Evolutionary conservation across 2,329 filamentous ascomycete genomes (phyloP).

Genomic region (Colletotrichum coccodes): DNA sequence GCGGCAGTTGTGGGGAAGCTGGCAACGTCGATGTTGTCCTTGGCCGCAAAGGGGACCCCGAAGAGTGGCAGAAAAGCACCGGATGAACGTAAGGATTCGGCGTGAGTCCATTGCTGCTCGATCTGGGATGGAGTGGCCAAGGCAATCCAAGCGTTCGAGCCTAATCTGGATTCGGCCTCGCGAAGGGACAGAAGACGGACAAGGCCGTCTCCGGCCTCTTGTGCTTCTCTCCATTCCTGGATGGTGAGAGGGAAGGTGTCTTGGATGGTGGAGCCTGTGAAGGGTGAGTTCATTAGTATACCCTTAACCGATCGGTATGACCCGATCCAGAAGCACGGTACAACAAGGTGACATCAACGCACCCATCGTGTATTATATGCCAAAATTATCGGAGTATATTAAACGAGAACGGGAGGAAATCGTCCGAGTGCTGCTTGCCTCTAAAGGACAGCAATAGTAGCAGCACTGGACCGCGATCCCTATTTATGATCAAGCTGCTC

Average conservation of each 20-base stretch:
- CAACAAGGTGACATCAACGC: not conserved
- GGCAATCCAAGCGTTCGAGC: constrained; percentile 44
- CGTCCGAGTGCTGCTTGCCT: not conserved
- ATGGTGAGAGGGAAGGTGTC: constrained; percentile 33
- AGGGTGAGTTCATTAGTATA: constrained; percentile 4
- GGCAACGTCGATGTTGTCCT: constrained; percentile 65
- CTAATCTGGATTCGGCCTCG: constrained; percentile 35
- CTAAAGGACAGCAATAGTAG: not conserved
- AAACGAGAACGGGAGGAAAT: not conserved
- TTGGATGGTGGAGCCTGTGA: constrained; percentile 21
- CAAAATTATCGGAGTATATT: not conserved
- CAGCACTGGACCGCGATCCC: not conserved
- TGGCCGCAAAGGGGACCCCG: constrained; percentile 66
- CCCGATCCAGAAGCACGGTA: not conserved
- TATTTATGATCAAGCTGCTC: constrained; percentile 4
- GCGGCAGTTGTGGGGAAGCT: constrained; percentile 63
- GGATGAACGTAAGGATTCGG: constrained; percentile 54
- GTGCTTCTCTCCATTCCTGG: constrained; percentile 38
- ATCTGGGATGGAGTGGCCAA: constrained; percentile 42
- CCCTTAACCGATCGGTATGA: not conserved
- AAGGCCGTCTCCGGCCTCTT: constrained; percentile 39
- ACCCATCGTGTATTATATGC: constrained; percentile 20
- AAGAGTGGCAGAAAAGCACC: constrained; percentile 58
- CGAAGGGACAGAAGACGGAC: constrained; percentile 39
- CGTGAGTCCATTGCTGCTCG: constrained; percentile 42